Evolutionary conservation across 768 basidiomycete genomes (phyloP).

Genomic region (Trametes maxima): DNA sequence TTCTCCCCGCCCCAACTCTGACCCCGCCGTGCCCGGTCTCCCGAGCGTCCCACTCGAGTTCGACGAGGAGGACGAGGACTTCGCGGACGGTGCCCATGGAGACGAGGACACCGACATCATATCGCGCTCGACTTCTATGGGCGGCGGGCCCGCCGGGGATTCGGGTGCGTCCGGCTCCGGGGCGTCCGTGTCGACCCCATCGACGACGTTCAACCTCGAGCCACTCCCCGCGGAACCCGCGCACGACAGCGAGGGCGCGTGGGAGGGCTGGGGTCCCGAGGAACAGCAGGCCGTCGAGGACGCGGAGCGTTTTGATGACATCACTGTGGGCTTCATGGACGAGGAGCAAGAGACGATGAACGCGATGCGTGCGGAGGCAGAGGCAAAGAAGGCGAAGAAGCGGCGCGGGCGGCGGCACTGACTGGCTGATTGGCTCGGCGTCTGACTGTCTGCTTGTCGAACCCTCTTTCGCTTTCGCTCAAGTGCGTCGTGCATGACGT

Average conservation of each 20-base stretch:
- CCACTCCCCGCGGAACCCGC: conserved; percentile 28
- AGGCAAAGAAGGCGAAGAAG: conserved; percentile 11
- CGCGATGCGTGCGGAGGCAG: conserved; percentile 9
- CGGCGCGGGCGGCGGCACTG: conserved; percentile 6
- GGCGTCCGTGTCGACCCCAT: conserved; percentile 37
- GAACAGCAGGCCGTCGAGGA: conserved; percentile 37
- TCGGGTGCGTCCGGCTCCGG: conserved; percentile 39
- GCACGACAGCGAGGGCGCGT: conserved; percentile 24
- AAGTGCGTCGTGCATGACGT: too few species aligned
- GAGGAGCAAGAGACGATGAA: conserved; percentile 34
- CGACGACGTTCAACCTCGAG: conserved; percentile 35
- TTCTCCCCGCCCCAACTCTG: conserved; percentile 42
- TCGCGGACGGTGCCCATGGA: conserved; percentile 19
- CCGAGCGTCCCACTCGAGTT: conserved; percentile 55
- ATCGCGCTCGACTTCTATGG: conserved; percentile 27
- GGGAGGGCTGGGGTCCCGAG: conserved; percentile 37
- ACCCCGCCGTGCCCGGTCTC: conserved; percentile 22
- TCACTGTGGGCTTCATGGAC: conserved; percentile 39
- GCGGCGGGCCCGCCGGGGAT: conserved; percentile 24
- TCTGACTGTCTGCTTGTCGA: too few species aligned
- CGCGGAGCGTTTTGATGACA: conserved; percentile 40
- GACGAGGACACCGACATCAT: conserved; percentile 17
- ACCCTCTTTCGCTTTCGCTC: background rate
- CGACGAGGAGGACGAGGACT: conserved; percentile 69
- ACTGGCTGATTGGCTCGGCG: background rate